Conservation (phyloP, 371 early-diverging fungal species). For the Conidiobolus incongruus region DNA sequence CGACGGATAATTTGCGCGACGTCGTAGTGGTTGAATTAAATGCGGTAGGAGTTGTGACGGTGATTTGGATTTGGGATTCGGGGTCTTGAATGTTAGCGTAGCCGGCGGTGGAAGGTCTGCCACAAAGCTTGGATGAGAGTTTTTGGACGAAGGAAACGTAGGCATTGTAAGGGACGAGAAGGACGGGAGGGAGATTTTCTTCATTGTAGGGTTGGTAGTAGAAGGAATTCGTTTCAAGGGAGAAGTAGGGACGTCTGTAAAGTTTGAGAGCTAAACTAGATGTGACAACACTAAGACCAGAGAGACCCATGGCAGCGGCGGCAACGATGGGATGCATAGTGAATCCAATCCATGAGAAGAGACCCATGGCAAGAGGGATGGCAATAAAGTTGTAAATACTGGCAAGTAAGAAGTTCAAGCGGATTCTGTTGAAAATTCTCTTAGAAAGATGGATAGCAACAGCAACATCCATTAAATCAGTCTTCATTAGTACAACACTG, state of each 20-base stretch:
- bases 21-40: no score
- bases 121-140: no score
- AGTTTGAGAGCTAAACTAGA: conserved; percentile 62
- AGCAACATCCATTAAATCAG: conserved; percentile 64
- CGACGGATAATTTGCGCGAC: no score
- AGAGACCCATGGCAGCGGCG: conserved; percentile 83
- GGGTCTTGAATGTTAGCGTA: no score
- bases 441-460: conserved; percentile 62
- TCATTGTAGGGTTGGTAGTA: no score
- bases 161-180: no score
- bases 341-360: conserved; percentile 61
- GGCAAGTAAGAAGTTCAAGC: conserved; percentile 74
- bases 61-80: no score
- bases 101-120: no score
- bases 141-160: no score
- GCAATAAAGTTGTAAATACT: conserved; percentile 69
- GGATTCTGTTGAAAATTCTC: conserved; percentile 62
- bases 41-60: no score
- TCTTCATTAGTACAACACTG: conserved; percentile 59
- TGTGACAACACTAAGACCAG: conserved; percentile 77
- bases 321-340: conserved; percentile 79
- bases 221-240: not conserved
- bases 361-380: conserved; percentile 88
- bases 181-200: no score
- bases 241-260: conserved; percentile 23